phyloP scores from a whole-genome alignment of 208 protist species.

The Leishmania mexicana region DNA sequence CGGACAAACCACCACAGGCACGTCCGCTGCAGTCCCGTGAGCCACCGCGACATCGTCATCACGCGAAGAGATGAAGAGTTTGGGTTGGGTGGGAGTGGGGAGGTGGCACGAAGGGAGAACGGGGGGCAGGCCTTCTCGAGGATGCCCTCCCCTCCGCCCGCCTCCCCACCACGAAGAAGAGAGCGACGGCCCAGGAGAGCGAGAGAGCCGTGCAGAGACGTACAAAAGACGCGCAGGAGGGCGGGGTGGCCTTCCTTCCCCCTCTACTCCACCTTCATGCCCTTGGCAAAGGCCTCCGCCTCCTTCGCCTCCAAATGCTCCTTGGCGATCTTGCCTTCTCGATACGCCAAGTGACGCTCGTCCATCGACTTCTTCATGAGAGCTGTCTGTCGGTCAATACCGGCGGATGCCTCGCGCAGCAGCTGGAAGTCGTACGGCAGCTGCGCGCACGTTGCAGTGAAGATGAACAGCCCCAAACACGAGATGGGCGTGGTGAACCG shows the following conservation, averaged over 20 bases:
- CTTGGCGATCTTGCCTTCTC: constrained; percentile 38
- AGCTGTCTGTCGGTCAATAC: constrained; percentile 32
- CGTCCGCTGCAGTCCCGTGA: neutral
- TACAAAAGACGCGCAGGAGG: neutral
- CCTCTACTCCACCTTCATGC: constrained; percentile 8
- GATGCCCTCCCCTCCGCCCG: neutral
- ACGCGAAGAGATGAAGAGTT: neutral
- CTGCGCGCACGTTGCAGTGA: constrained; percentile 44
- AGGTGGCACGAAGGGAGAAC: neutral
- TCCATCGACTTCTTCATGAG: constrained; percentile 47
- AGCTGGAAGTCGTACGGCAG: constrained; percentile 57
- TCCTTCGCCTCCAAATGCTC: constrained; percentile 30
- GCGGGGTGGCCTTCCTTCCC: neutral
- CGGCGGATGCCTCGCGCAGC: constrained; percentile 30
- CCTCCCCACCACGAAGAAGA: neutral
- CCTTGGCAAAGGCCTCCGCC: constrained; percentile 16
- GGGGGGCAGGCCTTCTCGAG: neutral
- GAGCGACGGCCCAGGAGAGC: neutral
- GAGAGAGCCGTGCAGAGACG: neutral
- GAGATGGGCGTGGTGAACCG: constrained; percentile 69
- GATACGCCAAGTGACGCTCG: constrained; percentile 36
- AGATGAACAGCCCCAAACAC: constrained; percentile 55
- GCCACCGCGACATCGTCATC: neutral
- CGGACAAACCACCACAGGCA: neutral
- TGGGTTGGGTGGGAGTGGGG: neutral